Evolutionary conservation across 2,329 filamentous ascomycete species (phyloP), one percentile per base, ranked within the genome.

Genomic region (Emergomyces africanus): DNA sequence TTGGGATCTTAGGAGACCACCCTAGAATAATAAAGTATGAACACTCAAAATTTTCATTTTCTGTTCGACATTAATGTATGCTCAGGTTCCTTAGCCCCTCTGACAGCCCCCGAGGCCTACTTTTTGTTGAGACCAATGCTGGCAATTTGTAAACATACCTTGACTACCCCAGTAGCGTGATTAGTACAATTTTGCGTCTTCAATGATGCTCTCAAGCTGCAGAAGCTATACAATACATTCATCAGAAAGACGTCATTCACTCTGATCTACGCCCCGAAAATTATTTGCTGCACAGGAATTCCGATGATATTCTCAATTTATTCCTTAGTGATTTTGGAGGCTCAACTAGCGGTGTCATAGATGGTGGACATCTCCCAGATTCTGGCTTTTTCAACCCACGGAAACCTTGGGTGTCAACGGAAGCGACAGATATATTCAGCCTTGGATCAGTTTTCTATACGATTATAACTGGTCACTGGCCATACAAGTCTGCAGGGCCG

Each of bases 251-350:
- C 33, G 66, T 72, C 15, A 66, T 71, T 25, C 70, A 71, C 62
- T 71, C 67, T 14, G 69, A 72, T 62, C 65, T 72, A 50, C 67
- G 66, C n/a, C 67, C 68, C 54, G 63, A 65, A 53, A 71, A 71
- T 53, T 64, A 68, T 58, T 64, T 72, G 20, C 62, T 73, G n/a
- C 65, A 72, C 59, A 63, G 58, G 46, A 66, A 62, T 41, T 57
- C 54, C 20, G 33, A 57, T 33, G 59, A 53, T 46, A 63, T 63
- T 57, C 61, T 66, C 51, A 66, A 71, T 61, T 58, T 73, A n/a
- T 63, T 61, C 61, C 66, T 72, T 58, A 69, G 66, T 60, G 69
- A 72, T 62, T 60, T 72, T 71, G 67, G 69, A 54, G 67, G 69
- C 49, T 70, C 68, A 15, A 63, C 61, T 50, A 71, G 68, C 58